A percentile compares a stretch with the other conserved stretches of the same genome.
phyloP scores from a whole-genome alignment of 2,329 filamentous ascomycete species.

The Clarireedia hainanense region DNA sequence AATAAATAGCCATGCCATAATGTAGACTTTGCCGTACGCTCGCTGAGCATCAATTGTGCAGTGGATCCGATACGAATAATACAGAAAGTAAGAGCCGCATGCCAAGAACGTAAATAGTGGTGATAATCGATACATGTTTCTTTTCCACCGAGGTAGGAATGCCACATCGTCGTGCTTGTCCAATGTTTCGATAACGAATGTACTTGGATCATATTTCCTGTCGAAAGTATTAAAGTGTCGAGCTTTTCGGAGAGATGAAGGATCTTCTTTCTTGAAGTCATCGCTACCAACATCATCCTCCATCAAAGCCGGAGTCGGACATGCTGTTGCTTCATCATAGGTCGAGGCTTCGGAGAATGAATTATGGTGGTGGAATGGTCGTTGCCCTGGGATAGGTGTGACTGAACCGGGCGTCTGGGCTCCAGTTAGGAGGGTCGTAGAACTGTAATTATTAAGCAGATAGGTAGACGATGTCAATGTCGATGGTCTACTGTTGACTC shows the following conservation, averaged over 20 bases:
- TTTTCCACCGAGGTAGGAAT: constrained; percentile 15
- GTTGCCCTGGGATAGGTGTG: background rate
- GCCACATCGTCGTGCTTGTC: constrained; percentile 18
- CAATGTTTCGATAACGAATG: constrained; percentile 14
- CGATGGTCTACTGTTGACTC: background rate
- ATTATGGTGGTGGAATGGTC: background rate
- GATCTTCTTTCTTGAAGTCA: constrained; percentile 4
- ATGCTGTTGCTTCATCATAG: constrained; percentile 5
- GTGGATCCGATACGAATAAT: constrained; percentile 43
- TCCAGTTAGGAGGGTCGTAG: background rate
- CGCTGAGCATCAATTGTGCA: constrained; percentile 46
- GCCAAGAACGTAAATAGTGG: constrained; percentile 19
- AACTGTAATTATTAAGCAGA: constrained; percentile 2
- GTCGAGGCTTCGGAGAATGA: constrained; percentile 7
- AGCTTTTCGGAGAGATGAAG: background rate
- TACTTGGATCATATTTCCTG: background rate
- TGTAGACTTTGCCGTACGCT: constrained; percentile 33
- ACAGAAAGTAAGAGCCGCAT: constrained; percentile 29
- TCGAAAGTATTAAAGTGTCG: constrained; percentile 4
- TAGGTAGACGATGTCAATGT: background rate
- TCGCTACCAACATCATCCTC: background rate
- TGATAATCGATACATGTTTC: constrained; percentile 17
- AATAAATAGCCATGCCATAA: constrained; percentile 50
- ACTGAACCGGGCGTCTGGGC: background rate
- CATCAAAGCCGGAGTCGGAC: background rate